Evolutionary conservation across 768 basidiomycete genomes (phyloP).

Genomic region (Rickenella mellea): DNA sequence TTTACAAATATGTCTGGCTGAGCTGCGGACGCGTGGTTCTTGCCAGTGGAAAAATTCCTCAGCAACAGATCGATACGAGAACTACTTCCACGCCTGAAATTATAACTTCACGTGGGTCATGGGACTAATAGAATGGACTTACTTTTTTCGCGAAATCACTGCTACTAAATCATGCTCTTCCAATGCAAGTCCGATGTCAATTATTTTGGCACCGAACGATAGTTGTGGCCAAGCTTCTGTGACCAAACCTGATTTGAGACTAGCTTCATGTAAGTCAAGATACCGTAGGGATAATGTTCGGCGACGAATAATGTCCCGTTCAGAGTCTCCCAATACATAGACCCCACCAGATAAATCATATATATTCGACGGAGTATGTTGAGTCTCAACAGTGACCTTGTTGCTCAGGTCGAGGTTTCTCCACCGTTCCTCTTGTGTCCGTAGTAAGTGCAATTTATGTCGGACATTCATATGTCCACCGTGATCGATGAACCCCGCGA

Average conservation of each 20-base stretch:
- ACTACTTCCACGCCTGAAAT: conserved; percentile 2
- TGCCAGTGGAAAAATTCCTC: conserved; percentile 10
- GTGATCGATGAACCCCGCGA: too few species aligned
- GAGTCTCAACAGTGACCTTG: conserved; percentile 4
- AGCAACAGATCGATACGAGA: conserved; percentile 10
- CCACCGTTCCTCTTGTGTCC: not conserved
- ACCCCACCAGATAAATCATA: conserved; percentile 17
- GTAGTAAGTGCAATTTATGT: too few species aligned
- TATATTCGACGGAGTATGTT: conserved; percentile 13
- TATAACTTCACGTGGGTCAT: conserved; percentile 1
- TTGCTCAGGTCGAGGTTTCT: not conserved
- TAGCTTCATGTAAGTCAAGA: not conserved
- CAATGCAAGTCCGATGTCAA: conserved; percentile 14
- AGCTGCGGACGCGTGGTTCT: conserved; percentile 12
- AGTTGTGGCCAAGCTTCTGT: not conserved
- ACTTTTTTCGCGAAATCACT: conserved; percentile 7
- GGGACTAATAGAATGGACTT: not conserved
- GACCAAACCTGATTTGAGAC: not conserved
- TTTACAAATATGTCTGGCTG: conserved; percentile 9
- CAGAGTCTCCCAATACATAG: conserved; percentile 10
- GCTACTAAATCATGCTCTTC: conserved; percentile 16
- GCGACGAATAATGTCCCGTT: not conserved
- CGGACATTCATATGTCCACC: too few species aligned
- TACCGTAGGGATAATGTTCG: not conserved
- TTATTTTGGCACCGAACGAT: conserved; percentile 6